Conservation (phyloP, 495 filamentous ascomycete species). For the Aspergillus campestris region DNA sequence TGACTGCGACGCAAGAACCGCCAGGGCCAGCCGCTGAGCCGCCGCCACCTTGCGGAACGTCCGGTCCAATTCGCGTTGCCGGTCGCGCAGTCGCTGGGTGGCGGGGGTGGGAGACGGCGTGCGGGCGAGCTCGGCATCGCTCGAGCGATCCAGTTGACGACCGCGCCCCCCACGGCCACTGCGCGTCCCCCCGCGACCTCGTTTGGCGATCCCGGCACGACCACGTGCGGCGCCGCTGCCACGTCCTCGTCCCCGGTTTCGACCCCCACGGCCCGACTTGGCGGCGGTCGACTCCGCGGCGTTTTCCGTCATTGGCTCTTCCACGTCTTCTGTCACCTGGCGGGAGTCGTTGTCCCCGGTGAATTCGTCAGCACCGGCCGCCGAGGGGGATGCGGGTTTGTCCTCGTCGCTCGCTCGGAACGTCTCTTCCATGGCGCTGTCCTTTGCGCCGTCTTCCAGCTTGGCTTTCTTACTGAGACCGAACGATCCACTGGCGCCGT, state of each 20-base stretch:
- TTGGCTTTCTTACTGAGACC: slow-evolving; percentile 23
- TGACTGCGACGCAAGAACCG: slow-evolving; percentile 29
- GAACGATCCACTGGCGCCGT: slow-evolving; percentile 6
- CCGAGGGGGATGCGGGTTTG: slow-evolving; percentile 11
- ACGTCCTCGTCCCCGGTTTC: slow-evolving; percentile 27
- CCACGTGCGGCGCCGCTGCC: slow-evolving; percentile 21
- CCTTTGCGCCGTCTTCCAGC: slow-evolving; percentile 20
- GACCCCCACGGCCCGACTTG: slow-evolving; percentile 30
- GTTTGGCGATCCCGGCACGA: slow-evolving; percentile 6
- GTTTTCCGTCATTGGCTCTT: slow-evolving; percentile 12
- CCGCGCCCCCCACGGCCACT: slow-evolving; percentile 14
- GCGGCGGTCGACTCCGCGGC: slow-evolving; percentile 4
- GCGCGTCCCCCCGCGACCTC: slow-evolving; percentile 16
- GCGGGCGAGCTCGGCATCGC: slow-evolving; percentile 24
- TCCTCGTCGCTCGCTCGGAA: slow-evolving; percentile 16
- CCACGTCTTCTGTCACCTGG: slow-evolving; percentile 16
- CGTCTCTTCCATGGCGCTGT: slow-evolving; percentile 11
- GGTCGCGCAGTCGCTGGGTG: slow-evolving; percentile 29
- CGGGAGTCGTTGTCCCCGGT: slow-evolving; percentile 13
- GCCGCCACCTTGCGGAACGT: slow-evolving; percentile 36
- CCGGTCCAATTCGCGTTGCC: slow-evolving; percentile 34
- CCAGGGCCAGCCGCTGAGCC: slow-evolving; percentile 31
- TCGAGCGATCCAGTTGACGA: slow-evolving; percentile 17
- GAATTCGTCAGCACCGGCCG: slow-evolving; percentile 8
- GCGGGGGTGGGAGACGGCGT: slow-evolving; percentile 28